Conservation (phyloP, 2,329 filamentous ascomycete genomes). For the Alternaria longipes region DNA sequence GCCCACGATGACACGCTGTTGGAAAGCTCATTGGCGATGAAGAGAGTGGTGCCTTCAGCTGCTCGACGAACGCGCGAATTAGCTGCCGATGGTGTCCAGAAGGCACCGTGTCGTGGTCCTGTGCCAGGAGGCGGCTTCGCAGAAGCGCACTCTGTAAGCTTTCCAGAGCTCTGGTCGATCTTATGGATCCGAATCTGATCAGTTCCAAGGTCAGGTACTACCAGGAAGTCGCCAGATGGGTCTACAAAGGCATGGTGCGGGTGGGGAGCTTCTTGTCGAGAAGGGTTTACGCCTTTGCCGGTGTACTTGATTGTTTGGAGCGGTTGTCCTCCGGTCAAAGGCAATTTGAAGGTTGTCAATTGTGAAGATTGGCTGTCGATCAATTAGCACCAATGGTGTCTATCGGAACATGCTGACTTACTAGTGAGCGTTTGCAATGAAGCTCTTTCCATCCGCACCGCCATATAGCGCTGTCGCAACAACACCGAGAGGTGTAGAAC, state of each 20-base stretch:
- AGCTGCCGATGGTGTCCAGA: conserved; percentile 53
- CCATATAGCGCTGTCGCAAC: conserved; percentile 43
- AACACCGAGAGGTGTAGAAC: conserved; percentile 31
- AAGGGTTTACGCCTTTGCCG: conserved; percentile 55
- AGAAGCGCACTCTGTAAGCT: conserved; percentile 57
- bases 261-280: conserved; percentile 65
- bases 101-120: conserved; percentile 64
- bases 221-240: conserved; percentile 60
- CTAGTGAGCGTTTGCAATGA: conserved; percentile 46
- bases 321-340: conserved; percentile 38
- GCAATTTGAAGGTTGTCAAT: conserved; percentile 48
- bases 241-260: conserved; percentile 63
- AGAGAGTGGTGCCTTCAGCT: conserved; percentile 37
- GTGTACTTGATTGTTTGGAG: conserved; percentile 44
- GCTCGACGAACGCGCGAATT: conserved; percentile 31
- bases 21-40: conserved; percentile 46
- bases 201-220: conserved; percentile 64
- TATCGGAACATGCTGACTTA: conserved; percentile 16
- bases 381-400: background rate
- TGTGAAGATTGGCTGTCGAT: conserved; percentile 39
- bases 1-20: conserved; percentile 45
- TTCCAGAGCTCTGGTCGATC: conserved; percentile 58
- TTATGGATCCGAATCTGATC: conserved; percentile 65
- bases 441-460: conserved; percentile 39
- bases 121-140: conserved; percentile 57